Percentiles rank a stretch among this genome's conserved stretches.
Conservation (phyloP, 2,329 filamentous ascomycete species). For the Coniella lustricola region DNA sequence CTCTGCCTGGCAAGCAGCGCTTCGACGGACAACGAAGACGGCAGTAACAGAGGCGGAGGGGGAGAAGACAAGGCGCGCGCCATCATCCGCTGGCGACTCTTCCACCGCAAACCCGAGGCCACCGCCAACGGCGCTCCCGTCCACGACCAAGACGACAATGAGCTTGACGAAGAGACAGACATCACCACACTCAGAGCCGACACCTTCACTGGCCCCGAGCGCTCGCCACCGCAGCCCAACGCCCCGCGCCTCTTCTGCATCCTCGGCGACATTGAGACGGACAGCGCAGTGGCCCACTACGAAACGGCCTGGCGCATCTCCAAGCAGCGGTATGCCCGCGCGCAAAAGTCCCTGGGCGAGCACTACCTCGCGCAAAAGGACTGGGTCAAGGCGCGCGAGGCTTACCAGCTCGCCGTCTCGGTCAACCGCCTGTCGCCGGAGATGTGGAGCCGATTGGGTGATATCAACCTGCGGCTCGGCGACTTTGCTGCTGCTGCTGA, state of each 20-base stretch:
- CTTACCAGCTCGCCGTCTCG: constrained; percentile 69
- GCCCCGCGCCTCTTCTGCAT: constrained; percentile 89
- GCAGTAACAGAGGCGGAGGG: constrained; percentile 44
- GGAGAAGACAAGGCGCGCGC: constrained; percentile 73
- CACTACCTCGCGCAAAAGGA: constrained; percentile 63
- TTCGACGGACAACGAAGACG: constrained; percentile 55
- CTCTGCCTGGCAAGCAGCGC: constrained; percentile 68
- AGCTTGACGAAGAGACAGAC: constrained; percentile 50
- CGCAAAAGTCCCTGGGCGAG: constrained; percentile 80
- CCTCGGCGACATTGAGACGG: constrained; percentile 77
- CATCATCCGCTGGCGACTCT: constrained; percentile 73
- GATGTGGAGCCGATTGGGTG: constrained; percentile 86
- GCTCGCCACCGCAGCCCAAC: constrained; percentile 66
- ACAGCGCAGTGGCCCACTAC: constrained; percentile 60
- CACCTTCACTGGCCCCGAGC: constrained; percentile 55
- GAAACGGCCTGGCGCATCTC: constrained; percentile 85
- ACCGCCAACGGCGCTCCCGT: constrained; percentile 21
- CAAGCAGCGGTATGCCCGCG: constrained; percentile 70
- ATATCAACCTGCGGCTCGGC: constrained; percentile 72
- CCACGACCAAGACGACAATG: no score
- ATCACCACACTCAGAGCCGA: constrained; percentile 47
- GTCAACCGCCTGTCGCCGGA: constrained; percentile 76
- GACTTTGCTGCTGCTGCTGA: constrained; percentile 74
- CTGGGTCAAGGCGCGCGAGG: constrained; percentile 62
- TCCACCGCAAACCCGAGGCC: constrained; percentile 48